Evolutionary conservation across 2,329 filamentous ascomycete species (phyloP).

Genomic region (Rhynchosporium graminicola): DNA sequence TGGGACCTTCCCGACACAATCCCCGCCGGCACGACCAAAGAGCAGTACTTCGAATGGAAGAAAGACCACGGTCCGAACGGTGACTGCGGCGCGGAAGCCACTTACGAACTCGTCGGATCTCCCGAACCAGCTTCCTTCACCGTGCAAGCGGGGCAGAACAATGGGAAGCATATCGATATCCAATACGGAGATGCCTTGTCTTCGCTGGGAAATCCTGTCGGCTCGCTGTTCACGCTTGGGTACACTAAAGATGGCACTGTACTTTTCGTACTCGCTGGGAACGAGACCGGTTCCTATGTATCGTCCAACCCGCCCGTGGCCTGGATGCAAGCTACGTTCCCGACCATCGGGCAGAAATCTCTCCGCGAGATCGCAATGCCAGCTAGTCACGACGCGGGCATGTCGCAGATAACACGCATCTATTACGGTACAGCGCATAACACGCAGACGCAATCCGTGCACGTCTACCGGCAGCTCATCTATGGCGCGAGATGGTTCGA

Average conservation of each 20-base stretch:
- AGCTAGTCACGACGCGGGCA: slow-evolving; percentile 29
- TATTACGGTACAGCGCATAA: slow-evolving; percentile 29
- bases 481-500: slow-evolving; percentile 31
- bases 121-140: slow-evolving; percentile 26
- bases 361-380: slow-evolving; percentile 31
- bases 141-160: slow-evolving; percentile 26
- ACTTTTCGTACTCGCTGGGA: slow-evolving; percentile 30
- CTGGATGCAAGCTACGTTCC: slow-evolving; percentile 32
- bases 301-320: slow-evolving; percentile 25
- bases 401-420: slow-evolving; percentile 21
- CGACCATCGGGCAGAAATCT: slow-evolving; percentile 25
- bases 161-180: slow-evolving; percentile 24
- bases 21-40: slow-evolving; percentile 18
- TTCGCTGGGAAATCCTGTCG: slow-evolving; percentile 28
- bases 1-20: slow-evolving; percentile 24
- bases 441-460: slow-evolving; percentile 26
- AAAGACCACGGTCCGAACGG: slow-evolving; percentile 19
- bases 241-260: slow-evolving; percentile 25
- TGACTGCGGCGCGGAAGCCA: slow-evolving; percentile 31
- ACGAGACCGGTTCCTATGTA: slow-evolving; percentile 25
- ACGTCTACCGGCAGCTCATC: slow-evolving; percentile 27
- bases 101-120: slow-evolving; percentile 25
- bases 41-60: slow-evolving; percentile 28
- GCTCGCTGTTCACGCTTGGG: slow-evolving; percentile 26
- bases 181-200: slow-evolving; percentile 27